These are phyloP conservation scores for Sclerotinia nivalis DNA, from an alignment of 2,329 filamentous ascomycete species.

Conservation along the genomic window DNA sequence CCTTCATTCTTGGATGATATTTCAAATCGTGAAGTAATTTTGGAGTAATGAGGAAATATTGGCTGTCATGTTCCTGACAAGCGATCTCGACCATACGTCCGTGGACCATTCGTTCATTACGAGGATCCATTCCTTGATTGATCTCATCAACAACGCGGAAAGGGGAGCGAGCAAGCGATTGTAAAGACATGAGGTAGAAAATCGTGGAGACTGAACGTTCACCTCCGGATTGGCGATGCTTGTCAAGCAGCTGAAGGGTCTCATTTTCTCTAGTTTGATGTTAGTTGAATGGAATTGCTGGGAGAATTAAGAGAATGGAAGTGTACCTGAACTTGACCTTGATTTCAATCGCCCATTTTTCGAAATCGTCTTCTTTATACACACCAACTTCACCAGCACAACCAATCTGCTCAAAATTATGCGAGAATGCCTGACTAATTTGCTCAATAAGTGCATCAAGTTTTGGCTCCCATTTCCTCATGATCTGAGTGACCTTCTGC, in stretches of 20 bases:
- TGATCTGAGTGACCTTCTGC: constrained; percentile 63
- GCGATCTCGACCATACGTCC: constrained; percentile 98
- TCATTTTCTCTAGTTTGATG: constrained; percentile 65
- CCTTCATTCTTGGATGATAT: constrained; percentile 88
- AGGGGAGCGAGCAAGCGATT: constrained; percentile 87
- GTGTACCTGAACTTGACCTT: constrained; percentile 88
- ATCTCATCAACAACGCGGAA: constrained; percentile 99
- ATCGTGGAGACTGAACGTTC: constrained; percentile 96
- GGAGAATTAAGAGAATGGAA: background rate
- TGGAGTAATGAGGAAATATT: constrained; percentile 97
- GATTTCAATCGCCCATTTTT: constrained; percentile 91
- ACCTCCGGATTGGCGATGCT: constrained; percentile 92
- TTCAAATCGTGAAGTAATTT: constrained; percentile 84
- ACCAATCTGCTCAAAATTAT: constrained; percentile 91
- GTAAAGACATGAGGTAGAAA: constrained; percentile 98
- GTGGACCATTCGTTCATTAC: constrained; percentile 97
- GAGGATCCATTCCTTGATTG: constrained; percentile 98
- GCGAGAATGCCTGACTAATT: constrained; percentile 88
- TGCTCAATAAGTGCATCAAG: constrained; percentile 74
- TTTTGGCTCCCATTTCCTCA: constrained; percentile 76
- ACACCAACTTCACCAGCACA: constrained; percentile 89
- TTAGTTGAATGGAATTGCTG: constrained; percentile 22
- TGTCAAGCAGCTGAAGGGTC: constrained; percentile 78
- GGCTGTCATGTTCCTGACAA: constrained; percentile 74
- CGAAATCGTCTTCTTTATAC: constrained; percentile 90